phyloP scores from a whole-genome alignment of 140 eudicot genomes.

The Erigeron philadelphicus region DNA sequence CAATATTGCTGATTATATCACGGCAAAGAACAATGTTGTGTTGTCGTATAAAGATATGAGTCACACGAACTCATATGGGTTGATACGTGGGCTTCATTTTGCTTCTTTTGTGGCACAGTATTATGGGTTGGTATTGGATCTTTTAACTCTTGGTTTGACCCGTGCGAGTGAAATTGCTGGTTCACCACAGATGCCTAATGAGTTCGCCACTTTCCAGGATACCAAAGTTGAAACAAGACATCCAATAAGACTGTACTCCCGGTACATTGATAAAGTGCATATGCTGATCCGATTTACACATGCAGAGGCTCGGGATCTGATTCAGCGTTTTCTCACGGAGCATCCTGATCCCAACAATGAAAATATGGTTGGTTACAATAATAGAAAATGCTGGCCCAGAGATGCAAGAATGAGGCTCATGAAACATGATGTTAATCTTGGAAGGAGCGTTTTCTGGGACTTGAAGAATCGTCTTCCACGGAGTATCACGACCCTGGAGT shows the following conservation, averaged over 20 bases:
- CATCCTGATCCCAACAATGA: too few species aligned
- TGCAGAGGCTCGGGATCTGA: conserved; percentile 89
- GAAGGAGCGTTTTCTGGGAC: conserved; percentile 99
- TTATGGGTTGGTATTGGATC: conserved; percentile 37
- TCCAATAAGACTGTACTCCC: conserved; percentile 55
- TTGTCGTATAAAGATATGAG: conserved; percentile 95
- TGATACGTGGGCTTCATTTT: conserved; percentile 34
- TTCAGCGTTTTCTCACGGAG: conserved; percentile 54
- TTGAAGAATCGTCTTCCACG: conserved; percentile 99
- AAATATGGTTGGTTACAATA: conserved; percentile 73
- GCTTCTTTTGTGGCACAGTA: too few species aligned
- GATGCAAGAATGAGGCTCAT: conserved; percentile 98
- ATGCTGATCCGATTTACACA: conserved; percentile 64
- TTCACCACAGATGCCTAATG: conserved; percentile 94
- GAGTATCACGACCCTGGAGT: conserved; percentile 89
- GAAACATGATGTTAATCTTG: conserved; percentile 97
- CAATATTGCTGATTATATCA: conserved; percentile 97
- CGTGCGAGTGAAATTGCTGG: conserved; percentile 99
- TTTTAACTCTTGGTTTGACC: conserved; percentile 82
- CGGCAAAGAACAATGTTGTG: conserved; percentile 95
- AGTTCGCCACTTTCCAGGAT: conserved; percentile 88
- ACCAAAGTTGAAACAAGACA: conserved; percentile 82
- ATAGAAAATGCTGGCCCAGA: conserved; percentile 95
- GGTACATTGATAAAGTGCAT: too few species aligned
- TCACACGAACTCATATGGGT: conserved; percentile 92